Percentiles rank a stretch among this genome's conserved stretches.
These are phyloP conservation scores for Grosmannia huntii DNA, from an alignment of 2,329 filamentous ascomycete genomes.

Conservation along the genomic window DNA sequence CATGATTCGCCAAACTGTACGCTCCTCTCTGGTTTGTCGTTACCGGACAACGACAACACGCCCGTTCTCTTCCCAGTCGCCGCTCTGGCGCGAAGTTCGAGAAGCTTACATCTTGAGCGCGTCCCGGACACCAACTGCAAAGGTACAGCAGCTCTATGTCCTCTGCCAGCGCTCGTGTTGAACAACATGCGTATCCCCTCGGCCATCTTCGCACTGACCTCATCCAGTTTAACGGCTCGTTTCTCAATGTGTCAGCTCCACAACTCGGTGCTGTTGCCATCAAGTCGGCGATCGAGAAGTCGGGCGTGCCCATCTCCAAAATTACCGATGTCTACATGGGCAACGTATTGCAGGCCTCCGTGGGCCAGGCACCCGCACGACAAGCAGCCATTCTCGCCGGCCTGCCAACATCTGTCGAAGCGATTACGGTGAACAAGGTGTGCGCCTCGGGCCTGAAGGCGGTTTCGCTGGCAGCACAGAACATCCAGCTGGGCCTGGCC, in stretches of 20 bases:
- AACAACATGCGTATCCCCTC: too few species aligned
- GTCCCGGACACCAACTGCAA: constrained; percentile 77
- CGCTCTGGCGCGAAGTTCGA: constrained; percentile 45
- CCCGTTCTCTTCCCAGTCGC: constrained; percentile 29
- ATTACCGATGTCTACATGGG: constrained; percentile 96
- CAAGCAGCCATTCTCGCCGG: constrained; percentile 86
- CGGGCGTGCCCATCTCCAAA: constrained; percentile 64
- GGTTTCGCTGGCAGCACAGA: constrained; percentile 78
- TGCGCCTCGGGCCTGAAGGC: constrained; percentile 93
- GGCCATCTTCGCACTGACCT: neutral
- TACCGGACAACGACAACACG: constrained; percentile 25
- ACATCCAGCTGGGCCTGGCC: constrained; percentile 82
- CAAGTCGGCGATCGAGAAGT: constrained; percentile 79
- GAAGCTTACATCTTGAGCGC: constrained; percentile 93
- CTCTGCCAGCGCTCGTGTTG: too few species aligned
- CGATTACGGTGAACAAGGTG: constrained; percentile 94
- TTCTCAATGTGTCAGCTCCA: constrained; percentile 71
- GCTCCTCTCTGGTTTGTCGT: constrained; percentile 4
- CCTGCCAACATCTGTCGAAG: constrained; percentile 67
- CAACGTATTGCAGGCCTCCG: constrained; percentile 72
- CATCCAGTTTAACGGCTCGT: constrained; percentile 80
- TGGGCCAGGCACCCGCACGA: constrained; percentile 83
- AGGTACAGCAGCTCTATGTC: constrained; percentile 36
- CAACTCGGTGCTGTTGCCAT: constrained; percentile 83
- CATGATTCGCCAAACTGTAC: constrained; percentile 9